phyloP scores from a whole-genome alignment of 2,329 filamentous ascomycete genomes.

The Clarireedia monteithiana region DNA sequence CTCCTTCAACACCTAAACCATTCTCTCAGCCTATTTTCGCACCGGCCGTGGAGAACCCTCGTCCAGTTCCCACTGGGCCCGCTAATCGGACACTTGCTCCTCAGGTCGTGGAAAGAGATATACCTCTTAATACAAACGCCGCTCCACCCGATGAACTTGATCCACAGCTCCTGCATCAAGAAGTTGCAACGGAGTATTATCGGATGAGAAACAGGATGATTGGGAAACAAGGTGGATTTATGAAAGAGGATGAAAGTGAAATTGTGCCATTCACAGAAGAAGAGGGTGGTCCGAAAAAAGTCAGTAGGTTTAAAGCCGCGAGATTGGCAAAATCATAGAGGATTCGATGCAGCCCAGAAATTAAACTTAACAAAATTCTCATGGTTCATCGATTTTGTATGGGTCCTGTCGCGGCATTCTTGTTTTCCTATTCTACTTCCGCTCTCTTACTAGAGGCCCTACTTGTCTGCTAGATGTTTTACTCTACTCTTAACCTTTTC shows the following conservation, averaged over 20 bases:
- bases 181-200: conserved; percentile 78
- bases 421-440: not conserved
- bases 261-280: conserved; percentile 60
- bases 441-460: no score
- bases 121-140: conserved; percentile 24
- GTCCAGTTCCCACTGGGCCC: conserved; percentile 29
- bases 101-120: conserved; percentile 48
- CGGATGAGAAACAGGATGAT: conserved; percentile 76
- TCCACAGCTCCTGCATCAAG: conserved; percentile 61
- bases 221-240: conserved; percentile 73
- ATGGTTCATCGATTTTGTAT: no score
- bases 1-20: conserved; percentile 17
- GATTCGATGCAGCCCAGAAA: not conserved
- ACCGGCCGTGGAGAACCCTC: conserved; percentile 13
- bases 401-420: no score
- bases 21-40: conserved; percentile 24
- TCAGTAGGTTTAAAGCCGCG: conserved; percentile 70
- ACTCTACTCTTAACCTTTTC: not conserved
- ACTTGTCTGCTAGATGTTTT: no score
- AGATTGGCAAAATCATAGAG: conserved; percentile 41
- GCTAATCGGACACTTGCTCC: conserved; percentile 48
- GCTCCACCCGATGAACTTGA: conserved; percentile 61
- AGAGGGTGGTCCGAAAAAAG: conserved; percentile 51
- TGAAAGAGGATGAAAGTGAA: conserved; percentile 56
- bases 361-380: no score